Evolutionary conservation across 768 basidiomycete species (phyloP).

Genomic region (Clathrus columnatus): DNA sequence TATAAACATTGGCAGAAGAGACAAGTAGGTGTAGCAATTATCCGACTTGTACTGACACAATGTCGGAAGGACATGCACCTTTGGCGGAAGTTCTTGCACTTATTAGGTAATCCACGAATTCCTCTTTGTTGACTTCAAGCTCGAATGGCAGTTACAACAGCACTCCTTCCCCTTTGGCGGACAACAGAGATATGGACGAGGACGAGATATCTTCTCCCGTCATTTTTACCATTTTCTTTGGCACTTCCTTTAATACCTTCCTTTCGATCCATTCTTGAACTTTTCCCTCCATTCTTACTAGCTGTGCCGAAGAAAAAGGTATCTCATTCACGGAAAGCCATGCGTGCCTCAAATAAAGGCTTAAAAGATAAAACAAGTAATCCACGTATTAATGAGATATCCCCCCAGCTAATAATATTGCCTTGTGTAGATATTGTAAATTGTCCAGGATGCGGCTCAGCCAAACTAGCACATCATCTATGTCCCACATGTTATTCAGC

Average conservation of each 20-base stretch:
- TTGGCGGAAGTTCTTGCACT: neutral
- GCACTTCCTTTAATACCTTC: constrained; percentile 29
- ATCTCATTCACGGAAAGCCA: constrained; percentile 90
- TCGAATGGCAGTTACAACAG: neutral
- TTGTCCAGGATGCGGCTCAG: constrained; percentile 82
- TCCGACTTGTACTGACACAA: neutral
- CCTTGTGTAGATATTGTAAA: constrained; percentile 65
- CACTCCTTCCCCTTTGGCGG: neutral
- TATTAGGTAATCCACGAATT: neutral
- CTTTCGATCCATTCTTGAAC: constrained; percentile 48
- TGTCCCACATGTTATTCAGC: constrained; percentile 76
- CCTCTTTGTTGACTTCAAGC: neutral
- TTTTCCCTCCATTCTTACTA: constrained; percentile 80
- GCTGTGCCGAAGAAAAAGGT: constrained; percentile 93
- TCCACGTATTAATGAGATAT: constrained; percentile 18
- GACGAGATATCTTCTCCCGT: neutral
- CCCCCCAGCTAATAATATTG: constrained; percentile 10
- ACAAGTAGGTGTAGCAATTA: neutral
- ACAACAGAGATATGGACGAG: neutral
- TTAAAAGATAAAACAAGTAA: constrained; percentile 88
- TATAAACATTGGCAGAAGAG: neutral
- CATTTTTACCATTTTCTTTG: constrained; percentile 20
- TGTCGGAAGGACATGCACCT: neutral
- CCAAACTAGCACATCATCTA: constrained; percentile 83
- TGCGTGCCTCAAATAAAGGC: constrained; percentile 91